phyloP scores from a whole-genome alignment of 208 protist genomes.

The Wallacemonas collosoma region DNA sequence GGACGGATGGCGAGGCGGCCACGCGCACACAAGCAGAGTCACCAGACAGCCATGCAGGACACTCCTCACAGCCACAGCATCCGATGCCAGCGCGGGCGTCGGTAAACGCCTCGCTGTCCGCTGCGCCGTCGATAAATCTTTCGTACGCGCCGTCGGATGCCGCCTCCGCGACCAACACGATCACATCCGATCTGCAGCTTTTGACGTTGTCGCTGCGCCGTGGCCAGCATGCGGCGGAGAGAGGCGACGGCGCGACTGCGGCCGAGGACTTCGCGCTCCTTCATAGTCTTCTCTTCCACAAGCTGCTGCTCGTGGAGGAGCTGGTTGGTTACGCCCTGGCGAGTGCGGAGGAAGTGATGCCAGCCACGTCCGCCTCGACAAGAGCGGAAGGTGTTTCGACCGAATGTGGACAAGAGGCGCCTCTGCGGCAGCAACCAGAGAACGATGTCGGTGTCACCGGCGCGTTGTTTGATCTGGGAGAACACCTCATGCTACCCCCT shows the following conservation, averaged over 20 bases:
- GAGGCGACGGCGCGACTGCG: slow-evolving; percentile 38
- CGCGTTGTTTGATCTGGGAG: background rate
- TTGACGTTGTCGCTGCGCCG: slow-evolving; percentile 34
- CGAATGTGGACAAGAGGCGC: no score
- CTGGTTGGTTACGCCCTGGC: slow-evolving; percentile 36
- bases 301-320: slow-evolving; percentile 62
- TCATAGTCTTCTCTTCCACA: slow-evolving; percentile 50
- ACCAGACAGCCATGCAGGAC: no score
- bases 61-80: no score
- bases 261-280: slow-evolving; percentile 61
- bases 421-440: no score
- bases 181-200: slow-evolving; percentile 43
- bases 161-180: background rate
- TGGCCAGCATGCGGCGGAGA: slow-evolving; percentile 33
- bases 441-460: background rate
- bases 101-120: background rate
- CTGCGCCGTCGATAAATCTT: background rate
- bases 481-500: slow-evolving; percentile 35
- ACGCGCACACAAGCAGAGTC: no score
- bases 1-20: background rate
- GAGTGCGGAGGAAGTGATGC: slow-evolving; percentile 23
- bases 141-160: background rate
- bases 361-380: background rate
- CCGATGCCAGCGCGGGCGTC: no score
- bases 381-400: no score